Conservation (phyloP, 495 filamentous ascomycete species). For the Lepidopterella palustris region DNA sequence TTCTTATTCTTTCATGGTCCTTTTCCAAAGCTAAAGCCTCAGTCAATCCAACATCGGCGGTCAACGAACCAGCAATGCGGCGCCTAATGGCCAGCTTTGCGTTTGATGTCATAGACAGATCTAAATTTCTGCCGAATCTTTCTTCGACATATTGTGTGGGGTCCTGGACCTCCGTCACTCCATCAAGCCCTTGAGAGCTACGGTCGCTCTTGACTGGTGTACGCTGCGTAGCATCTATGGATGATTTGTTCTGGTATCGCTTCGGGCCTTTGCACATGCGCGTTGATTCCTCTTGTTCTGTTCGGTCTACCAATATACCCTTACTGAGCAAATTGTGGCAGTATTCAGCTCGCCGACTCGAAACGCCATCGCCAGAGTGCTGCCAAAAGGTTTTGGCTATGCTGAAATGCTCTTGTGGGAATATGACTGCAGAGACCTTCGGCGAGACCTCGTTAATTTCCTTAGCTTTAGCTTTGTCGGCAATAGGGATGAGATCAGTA, state of each 20-base stretch:
- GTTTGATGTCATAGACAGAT: conserved; percentile 63
- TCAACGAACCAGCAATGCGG: conserved; percentile 83
- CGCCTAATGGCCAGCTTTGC: conserved; percentile 81
- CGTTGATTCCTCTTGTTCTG: conserved; percentile 16
- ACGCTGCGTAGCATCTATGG: conserved; percentile 38
- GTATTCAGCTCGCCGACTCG: conserved; percentile 85
- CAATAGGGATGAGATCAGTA: conserved; percentile 55
- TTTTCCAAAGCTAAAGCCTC: conserved; percentile 48
- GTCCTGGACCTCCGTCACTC: conserved; percentile 51
- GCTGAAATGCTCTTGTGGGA: conserved; percentile 54
- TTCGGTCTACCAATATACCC: conserved; percentile 53
- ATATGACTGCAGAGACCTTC: conserved; percentile 64
- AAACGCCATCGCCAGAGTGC: conserved; percentile 90
- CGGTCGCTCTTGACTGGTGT: conserved; percentile 20
- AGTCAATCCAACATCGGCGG: conserved; percentile 61
- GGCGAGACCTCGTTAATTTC: conserved; percentile 28
- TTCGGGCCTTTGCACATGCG: conserved; percentile 35
- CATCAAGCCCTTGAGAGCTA: conserved; percentile 24
- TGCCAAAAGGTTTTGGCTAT: conserved; percentile 92
- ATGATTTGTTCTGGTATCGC: conserved; percentile 57
- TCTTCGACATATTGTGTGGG: conserved; percentile 83
- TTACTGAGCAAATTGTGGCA: conserved; percentile 69
- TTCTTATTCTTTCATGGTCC: conserved; percentile 31
- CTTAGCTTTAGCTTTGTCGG: conserved; percentile 32
- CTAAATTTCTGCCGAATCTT: conserved; percentile 87